phyloP scores from a whole-genome alignment of 2,329 filamentous ascomycete species.

The Fusarium penzigii region DNA sequence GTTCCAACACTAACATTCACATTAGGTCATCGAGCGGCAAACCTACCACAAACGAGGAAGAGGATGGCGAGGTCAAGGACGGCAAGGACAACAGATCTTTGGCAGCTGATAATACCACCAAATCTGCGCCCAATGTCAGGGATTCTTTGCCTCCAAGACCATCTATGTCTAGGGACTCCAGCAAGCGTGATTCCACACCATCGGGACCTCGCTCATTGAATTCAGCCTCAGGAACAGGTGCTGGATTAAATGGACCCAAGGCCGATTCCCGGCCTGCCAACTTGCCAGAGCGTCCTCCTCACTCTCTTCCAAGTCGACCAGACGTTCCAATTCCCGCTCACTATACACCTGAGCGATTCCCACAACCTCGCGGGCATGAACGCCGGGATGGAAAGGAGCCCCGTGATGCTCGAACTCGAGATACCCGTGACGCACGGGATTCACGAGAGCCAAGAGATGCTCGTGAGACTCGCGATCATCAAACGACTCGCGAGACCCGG shows the following conservation, averaged over 20 bases:
- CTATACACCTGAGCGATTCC: conserved; percentile 48
- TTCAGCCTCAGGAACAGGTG: conserved; percentile 18
- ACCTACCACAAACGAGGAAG: conserved; percentile 49
- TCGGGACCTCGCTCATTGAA: conserved; percentile 30
- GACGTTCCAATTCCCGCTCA: conserved; percentile 57
- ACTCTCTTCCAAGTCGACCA: conserved; percentile 56
- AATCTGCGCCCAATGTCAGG: conserved; percentile 26
- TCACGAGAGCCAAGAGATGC: conserved; percentile 39
- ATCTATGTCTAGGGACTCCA: conserved; percentile 27
- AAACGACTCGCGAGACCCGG: conserved; percentile 38
- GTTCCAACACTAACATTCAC: conserved; percentile 8
- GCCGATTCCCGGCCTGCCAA: conserved; percentile 35
- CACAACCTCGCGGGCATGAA: conserved; percentile 42
- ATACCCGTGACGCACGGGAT: conserved; percentile 33
- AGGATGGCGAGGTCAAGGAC: conserved; percentile 75
- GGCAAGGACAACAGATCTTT: conserved; percentile 38
- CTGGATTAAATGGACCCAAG: conserved; percentile 22
- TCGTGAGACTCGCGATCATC: conserved; percentile 42
- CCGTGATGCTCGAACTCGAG: conserved; percentile 36
- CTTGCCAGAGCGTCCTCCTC: conserved; percentile 39
- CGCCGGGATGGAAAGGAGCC: conserved; percentile 40
- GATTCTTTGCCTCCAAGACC: conserved; percentile 38
- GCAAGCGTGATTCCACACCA: conserved; percentile 27
- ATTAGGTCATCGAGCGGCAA: conserved; percentile 20
- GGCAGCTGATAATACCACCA: conserved; percentile 10